Conservation (phyloP, 148 eudicot species). For the Persicaria tinctoria region DNA sequence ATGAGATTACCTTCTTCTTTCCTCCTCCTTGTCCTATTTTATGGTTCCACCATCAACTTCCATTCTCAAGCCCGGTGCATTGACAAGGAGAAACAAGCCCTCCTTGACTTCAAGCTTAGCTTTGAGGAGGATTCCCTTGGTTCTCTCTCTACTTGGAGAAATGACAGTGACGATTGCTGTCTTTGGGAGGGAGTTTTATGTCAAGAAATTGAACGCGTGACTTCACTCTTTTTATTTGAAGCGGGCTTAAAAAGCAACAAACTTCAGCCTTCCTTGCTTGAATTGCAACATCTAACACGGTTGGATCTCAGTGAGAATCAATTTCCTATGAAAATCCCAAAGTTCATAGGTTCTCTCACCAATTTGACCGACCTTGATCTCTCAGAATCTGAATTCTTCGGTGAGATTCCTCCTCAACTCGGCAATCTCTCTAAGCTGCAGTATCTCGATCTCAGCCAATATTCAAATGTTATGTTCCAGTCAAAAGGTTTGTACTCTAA, state of each 20-base stretch:
- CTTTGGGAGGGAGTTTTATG: slow-evolving; percentile 2
- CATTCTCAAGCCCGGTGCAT: slow-evolving; percentile 1
- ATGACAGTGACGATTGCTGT: slow-evolving; percentile 2
- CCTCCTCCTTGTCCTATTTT: too few relatives aligned
- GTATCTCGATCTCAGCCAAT: too few relatives aligned
- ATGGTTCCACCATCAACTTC: too few relatives aligned
- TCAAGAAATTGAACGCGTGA: background rate
- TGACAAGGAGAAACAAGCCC: slow-evolving; percentile 8
- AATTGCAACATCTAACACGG: too few relatives aligned
- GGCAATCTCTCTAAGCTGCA: slow-evolving; percentile 31
- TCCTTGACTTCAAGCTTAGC: background rate
- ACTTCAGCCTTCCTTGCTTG: too few relatives aligned
- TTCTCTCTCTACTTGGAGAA: slow-evolving; percentile 5
- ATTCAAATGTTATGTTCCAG: too few relatives aligned
- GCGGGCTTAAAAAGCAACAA: background rate
- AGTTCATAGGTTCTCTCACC: slow-evolving; percentile 25
- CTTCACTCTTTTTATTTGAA: background rate
- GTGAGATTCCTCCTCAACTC: background rate
- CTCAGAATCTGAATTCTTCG: slow-evolving; percentile 26
- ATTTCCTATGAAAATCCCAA: slow-evolving; percentile 11
- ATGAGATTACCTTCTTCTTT: too few relatives aligned
- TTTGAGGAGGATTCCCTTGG: background rate
- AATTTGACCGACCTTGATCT: slow-evolving; percentile 33
- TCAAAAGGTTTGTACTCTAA: slow-evolving; percentile 10
- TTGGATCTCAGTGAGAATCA: too few relatives aligned